Percentiles rank a stretch among this genome's conserved stretches.
phyloP scores from a whole-genome alignment of 2,329 filamentous ascomycete species.

The Fusarium sp. region DNA sequence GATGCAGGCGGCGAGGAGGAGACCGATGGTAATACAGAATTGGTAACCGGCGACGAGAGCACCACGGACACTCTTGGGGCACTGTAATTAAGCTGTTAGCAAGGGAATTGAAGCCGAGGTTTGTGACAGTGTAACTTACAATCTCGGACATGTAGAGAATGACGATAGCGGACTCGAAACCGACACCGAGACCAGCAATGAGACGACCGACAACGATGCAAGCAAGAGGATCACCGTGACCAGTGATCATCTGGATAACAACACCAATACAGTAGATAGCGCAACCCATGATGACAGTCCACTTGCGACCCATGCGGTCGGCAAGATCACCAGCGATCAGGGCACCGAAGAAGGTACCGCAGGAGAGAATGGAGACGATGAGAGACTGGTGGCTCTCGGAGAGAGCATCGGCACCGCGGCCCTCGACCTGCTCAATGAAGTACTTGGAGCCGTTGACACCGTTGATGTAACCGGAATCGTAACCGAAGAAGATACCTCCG shows the following conservation, averaged over 20 bases:
- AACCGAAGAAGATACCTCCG: constrained; percentile 81
- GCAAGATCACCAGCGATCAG: constrained; percentile 81
- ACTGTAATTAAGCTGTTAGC: constrained; percentile 18
- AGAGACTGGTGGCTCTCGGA: constrained; percentile 61
- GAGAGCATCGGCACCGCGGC: constrained; percentile 51
- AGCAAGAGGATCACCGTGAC: constrained; percentile 33
- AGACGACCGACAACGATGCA: constrained; percentile 40
- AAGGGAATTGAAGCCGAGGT: constrained; percentile 61
- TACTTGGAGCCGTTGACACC: constrained; percentile 65
- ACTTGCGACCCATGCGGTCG: constrained; percentile 78
- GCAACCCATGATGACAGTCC: constrained; percentile 78
- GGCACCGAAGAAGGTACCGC: constrained; percentile 82
- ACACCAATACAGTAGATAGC: constrained; percentile 76
- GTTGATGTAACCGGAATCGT: constrained; percentile 81
- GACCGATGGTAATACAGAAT: constrained; percentile 41
- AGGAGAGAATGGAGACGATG: constrained; percentile 81
- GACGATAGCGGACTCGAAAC: constrained; percentile 41
- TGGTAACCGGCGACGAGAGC: constrained; percentile 40
- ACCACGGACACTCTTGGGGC: constrained; percentile 37
- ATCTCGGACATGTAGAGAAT: constrained; percentile 44
- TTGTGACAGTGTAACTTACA: constrained; percentile 66
- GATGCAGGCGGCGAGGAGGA: constrained; percentile 34
- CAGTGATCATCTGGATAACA: constrained; percentile 50
- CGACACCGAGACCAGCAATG: constrained; percentile 38
- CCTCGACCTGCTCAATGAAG: constrained; percentile 65